phyloP scores from a whole-genome alignment of 805 yeast genomes.

The Metschnikowia sp. region DNA sequence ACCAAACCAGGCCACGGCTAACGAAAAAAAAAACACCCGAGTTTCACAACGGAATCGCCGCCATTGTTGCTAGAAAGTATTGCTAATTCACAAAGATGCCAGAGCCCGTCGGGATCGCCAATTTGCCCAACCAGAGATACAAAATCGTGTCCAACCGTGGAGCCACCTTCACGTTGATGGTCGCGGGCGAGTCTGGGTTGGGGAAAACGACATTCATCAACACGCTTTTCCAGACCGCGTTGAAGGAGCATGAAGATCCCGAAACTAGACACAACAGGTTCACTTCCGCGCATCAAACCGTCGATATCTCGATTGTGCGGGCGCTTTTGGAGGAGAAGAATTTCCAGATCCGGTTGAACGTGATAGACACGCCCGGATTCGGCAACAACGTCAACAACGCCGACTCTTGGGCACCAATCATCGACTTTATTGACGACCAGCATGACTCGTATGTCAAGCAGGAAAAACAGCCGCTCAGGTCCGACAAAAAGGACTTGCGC shows the following conservation, averaged over 20 bases:
- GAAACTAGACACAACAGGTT: slow-evolving; percentile 58
- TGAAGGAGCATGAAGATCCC: slow-evolving; percentile 57
- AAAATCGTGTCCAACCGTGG: slow-evolving; percentile 74
- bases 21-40: too few relatives aligned
- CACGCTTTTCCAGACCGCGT: slow-evolving; percentile 73
- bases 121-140: slow-evolving; percentile 73
- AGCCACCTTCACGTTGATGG: slow-evolving; percentile 75
- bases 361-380: slow-evolving; percentile 91
- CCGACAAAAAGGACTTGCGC: slow-evolving; percentile 66
- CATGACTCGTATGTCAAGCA: slow-evolving; percentile 86
- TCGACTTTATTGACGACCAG: slow-evolving; percentile 89
- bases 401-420: slow-evolving; percentile 81
- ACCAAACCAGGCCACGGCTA: too few relatives aligned
- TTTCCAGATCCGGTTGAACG: slow-evolving; percentile 70
- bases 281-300: slow-evolving; percentile 56
- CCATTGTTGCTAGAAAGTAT: too few relatives aligned
- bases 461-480: slow-evolving; percentile 85
- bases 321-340: slow-evolving; percentile 84
- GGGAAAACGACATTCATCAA: slow-evolving; percentile 92
- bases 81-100: slow-evolving; percentile 28
- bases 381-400: slow-evolving; percentile 87
- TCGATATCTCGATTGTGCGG: slow-evolving; percentile 72
- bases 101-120: slow-evolving; percentile 67
- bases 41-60: too few relatives aligned
- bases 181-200: slow-evolving; percentile 87